Evolutionary conservation across 1,139 yeast genomes (phyloP), one percentile per base, ranked within the genome.

Genomic region (Scheffersomyces cryptocercus): DNA sequence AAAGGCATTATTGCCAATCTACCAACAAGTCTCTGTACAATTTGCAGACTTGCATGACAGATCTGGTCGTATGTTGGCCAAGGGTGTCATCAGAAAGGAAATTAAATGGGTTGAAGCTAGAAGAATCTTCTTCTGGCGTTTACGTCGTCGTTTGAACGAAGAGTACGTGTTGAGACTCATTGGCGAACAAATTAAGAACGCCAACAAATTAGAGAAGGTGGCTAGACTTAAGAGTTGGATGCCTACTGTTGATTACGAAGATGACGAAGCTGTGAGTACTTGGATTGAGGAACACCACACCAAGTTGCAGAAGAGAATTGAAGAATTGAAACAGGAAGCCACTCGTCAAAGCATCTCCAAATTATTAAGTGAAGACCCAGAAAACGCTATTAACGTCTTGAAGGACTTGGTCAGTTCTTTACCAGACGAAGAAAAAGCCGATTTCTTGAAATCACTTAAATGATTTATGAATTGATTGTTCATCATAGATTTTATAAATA

Each of bases 81-180:
- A 93, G 79, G 96, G 95, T 48, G 88, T 86, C 43, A 89, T 93
- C 58, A 79, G 86, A 56, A 85, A 85, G 66, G 95, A 90, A 57
- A 70, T 93, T 45, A 83, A 86, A 59, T 91, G 97, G 97, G 68
- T 69, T 38, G 79, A 90, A 44, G 82, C 98, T 29, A 88, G 99
- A 76, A 83, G 98, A 61, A 88, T 81, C 82, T 95, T 93, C 83
- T 93, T 89, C 93, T 93, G 99, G 99, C 85, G 99, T 71, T 81
- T 89, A 53, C 89, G 97, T 73, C 87, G 99, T 73, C 88, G 97
- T 71, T 77, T 95, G 68, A 85, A 88, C 65, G 98, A 93, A 73
- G 96, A 89, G 66, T 88, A 89, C 68, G 76, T 91, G 60, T 75
- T 89, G 65, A 84, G 81, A 66, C 79, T 88, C 61, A 81, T 91